A percentile compares a stretch with the other conserved stretches of the same genome.
Evolutionary conservation across 768 basidiomycete genomes (phyloP).

Genomic region (Boletellus ananiceps): DNA sequence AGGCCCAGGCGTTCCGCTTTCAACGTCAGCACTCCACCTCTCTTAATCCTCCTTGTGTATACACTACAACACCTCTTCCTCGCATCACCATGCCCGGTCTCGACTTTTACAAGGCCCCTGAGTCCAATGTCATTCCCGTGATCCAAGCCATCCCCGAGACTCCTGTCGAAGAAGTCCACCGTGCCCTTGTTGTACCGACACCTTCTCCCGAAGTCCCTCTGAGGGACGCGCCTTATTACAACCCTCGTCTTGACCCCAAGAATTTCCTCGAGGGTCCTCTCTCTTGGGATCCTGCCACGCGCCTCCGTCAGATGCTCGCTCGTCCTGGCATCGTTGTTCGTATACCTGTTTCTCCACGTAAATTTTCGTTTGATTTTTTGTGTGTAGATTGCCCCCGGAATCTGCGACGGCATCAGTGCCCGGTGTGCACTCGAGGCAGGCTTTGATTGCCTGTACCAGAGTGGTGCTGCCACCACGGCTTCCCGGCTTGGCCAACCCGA

Average conservation of each 20-base stretch:
- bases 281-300: slow-evolving; percentile 63
- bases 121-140: background rate
- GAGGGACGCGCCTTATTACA: slow-evolving; percentile 46
- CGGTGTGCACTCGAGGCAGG: slow-evolving; percentile 77
- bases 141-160: background rate
- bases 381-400: slow-evolving; percentile 64
- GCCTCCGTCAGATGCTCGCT: slow-evolving; percentile 64
- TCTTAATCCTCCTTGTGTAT: slow-evolving; percentile 23
- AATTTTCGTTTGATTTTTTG: too few species aligned
- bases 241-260: slow-evolving; percentile 62
- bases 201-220: slow-evolving; percentile 10
- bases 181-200: background rate
- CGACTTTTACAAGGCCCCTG: slow-evolving; percentile 28
- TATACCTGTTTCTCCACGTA: background rate
- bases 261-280: slow-evolving; percentile 68
- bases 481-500: slow-evolving; percentile 77
- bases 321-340: slow-evolving; percentile 74
- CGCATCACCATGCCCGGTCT: slow-evolving; percentile 31
- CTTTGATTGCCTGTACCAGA: slow-evolving; percentile 74
- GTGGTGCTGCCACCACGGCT: slow-evolving; percentile 77
- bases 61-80: slow-evolving; percentile 2
- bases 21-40: background rate
- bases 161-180: slow-evolving; percentile 1
- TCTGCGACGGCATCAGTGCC: slow-evolving; percentile 77
- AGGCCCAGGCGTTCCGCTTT: slow-evolving; percentile 1